phyloP scores from a whole-genome alignment of 202 grass and related monocot species.

The Schoenoplectus tabernaemontani region DNA sequence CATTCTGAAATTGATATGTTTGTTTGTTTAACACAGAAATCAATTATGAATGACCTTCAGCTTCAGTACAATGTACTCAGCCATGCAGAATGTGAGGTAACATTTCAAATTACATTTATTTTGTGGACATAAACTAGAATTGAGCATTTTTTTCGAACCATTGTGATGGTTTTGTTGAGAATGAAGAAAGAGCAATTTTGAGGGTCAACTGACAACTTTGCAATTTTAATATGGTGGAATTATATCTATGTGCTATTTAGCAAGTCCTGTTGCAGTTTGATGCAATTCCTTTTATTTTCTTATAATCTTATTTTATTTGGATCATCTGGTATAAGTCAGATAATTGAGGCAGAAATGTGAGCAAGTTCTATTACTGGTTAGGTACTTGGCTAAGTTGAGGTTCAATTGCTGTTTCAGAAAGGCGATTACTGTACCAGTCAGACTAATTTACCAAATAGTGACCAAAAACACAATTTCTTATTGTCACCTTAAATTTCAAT shows the following conservation, averaged over 20 bases:
- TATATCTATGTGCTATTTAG: not conserved
- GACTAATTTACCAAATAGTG: not conserved
- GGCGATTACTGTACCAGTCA: not conserved
- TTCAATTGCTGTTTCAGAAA: not conserved
- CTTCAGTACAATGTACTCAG: conserved; percentile 60
- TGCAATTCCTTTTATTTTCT: not conserved
- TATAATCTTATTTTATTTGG: conserved; percentile 3
- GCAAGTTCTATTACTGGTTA: conserved; percentile 2
- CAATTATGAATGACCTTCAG: conserved; percentile 64
- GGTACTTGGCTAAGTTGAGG: not conserved
- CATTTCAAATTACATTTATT: not conserved
- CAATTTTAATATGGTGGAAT: not conserved
- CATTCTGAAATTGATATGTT: conserved; percentile 1
- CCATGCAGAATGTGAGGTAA: conserved; percentile 72
- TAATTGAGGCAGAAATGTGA: not conserved
- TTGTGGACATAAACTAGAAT: not conserved
- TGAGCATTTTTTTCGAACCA: not conserved
- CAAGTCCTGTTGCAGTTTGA: not conserved
- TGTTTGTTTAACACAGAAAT: conserved; percentile 39
- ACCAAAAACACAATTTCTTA: not conserved
- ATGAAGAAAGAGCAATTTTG: not conserved
- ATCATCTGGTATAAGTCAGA: not conserved
- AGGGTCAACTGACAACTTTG: not conserved
- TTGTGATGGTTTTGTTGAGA: not conserved
- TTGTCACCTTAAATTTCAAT: not conserved